Base-by-base conservation (phyloP, 2,329 filamentous ascomycete genomes). In the Trichophyton verrucosum region DNA sequence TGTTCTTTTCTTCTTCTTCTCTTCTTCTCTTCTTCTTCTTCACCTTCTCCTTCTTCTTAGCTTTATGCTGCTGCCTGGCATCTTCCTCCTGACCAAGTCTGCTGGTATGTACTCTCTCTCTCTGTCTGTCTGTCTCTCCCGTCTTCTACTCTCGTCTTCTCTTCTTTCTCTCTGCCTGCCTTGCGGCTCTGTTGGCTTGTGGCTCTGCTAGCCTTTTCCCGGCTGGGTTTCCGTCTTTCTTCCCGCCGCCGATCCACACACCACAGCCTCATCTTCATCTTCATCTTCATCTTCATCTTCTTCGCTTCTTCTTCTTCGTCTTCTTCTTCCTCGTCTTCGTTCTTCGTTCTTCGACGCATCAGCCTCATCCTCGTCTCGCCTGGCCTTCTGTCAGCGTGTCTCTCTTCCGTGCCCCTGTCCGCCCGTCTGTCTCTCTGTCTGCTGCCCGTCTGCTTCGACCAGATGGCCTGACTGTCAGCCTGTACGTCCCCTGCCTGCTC, bases 201-300 rank as follows among this genome's bases (percentile, higher is more conserved):
- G 55, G 55, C 38, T 57, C 38, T 59, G 57, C 57, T 59, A 59
- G 40, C 38, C 57, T 47, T 44, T 59, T 59, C 13, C 55, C 27
- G 57, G 57, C n/a, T 59, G 57, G 46, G 38, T 59, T 44, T 42
- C 57, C 27, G 57, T 59, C 13, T n/a, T 47, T 47, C 57, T 59
- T 59, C 57, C 57, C 57, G 57, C 57, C 40, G 57, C 42, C 57
- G 57, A 59, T 59, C 57, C 33, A 38, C 57, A 58, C 51, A 56
- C 51, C 56, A 59, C 57, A 59, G 57, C 57, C 57, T 59, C 57
- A 59, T 59, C 42, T 59, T 59, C 55, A 5, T 58, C 38, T 42
- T 44, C 40, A n/a, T 44, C 40, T 13, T 44, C 40, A n/a, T 15
- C 40, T 7, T 7, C 15, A 2, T 11, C 27, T 17, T 24, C 33